A percentile compares a stretch with the other conserved stretches of the same genome.
phyloP scores from a whole-genome alignment of 1,139 yeast genomes.

The Scheffersomyces illinoinensis region DNA sequence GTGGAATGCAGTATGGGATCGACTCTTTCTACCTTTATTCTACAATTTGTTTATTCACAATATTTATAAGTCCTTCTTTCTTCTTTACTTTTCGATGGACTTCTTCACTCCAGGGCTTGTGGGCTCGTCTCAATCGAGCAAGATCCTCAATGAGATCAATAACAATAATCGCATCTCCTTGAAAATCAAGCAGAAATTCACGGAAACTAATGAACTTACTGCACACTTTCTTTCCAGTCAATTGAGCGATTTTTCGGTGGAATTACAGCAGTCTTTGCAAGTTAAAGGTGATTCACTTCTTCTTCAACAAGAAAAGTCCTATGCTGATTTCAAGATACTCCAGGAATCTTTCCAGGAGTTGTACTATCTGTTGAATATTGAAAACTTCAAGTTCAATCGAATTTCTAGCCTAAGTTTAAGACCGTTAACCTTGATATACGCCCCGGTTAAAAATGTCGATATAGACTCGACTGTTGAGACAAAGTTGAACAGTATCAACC shows the following conservation, averaged over 20 bases:
- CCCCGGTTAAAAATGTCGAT: background rate
- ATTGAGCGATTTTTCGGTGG: constrained; percentile 5
- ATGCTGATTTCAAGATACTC: constrained; percentile 12
- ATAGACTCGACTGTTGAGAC: background rate
- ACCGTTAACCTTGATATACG: constrained; percentile 12
- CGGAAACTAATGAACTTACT: constrained; percentile 11
- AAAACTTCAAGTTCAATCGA: constrained; percentile 21
- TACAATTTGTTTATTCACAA: background rate
- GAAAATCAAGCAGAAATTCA: constrained; percentile 10
- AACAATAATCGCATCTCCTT: constrained; percentile 15
- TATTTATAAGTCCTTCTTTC: background rate
- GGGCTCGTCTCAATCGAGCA: constrained; percentile 8
- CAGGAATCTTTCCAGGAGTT: constrained; percentile 26
- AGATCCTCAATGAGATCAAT: constrained; percentile 13
- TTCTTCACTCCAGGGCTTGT: constrained; percentile 17
- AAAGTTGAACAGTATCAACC: constrained; percentile 3
- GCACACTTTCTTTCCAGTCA: constrained; percentile 12
- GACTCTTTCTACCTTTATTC: background rate
- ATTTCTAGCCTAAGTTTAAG: constrained; percentile 16
- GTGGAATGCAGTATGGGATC: background rate
- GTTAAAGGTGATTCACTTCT: background rate
- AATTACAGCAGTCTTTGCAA: background rate
- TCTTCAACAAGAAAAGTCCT: background rate
- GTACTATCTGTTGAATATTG: constrained; percentile 23
- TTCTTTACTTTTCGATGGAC: constrained; percentile 10